These are phyloP conservation scores for Monosporascus ibericus DNA, from an alignment of 2,329 filamentous ascomycete genomes.

Conservation along the genomic window DNA sequence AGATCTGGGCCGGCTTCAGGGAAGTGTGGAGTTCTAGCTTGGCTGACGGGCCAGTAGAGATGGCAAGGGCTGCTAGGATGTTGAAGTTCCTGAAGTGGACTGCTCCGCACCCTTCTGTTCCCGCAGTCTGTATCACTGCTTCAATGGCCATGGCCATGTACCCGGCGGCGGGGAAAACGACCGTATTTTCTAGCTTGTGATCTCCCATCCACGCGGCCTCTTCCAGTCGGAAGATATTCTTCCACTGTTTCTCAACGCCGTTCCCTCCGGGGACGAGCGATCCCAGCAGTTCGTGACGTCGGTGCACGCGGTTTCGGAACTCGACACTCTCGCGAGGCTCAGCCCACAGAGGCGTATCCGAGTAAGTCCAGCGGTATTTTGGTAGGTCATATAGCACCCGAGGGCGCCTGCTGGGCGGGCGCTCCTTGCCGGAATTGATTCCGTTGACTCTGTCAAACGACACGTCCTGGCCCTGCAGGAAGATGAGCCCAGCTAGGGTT, in stretches of 20 bases:
- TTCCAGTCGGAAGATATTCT: background rate
- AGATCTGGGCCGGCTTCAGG: conserved; percentile 1
- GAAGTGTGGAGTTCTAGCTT: conserved; percentile 4
- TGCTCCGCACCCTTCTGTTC: background rate
- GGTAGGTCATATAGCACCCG: background rate
- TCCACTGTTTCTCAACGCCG: background rate
- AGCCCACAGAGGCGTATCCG: background rate
- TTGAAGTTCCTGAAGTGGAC: conserved; percentile 7
- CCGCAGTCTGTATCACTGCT: background rate
- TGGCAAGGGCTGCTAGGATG: conserved; percentile 7
- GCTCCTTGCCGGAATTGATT: background rate
- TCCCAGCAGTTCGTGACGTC: background rate
- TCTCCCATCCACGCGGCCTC: background rate
- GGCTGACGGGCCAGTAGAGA: background rate
- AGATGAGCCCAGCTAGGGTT: background rate
- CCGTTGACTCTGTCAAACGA: background rate
- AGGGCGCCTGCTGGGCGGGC: background rate
- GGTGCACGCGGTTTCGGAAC: background rate
- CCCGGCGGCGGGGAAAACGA: conserved; percentile 1
- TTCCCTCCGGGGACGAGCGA: background rate
- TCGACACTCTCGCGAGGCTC: background rate
- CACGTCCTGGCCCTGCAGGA: background rate
- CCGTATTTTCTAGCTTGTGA: background rate
- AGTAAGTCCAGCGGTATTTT: background rate
- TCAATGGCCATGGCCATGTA: conserved; percentile 2